Evolutionary conservation across 768 basidiomycete species (phyloP).

Genomic region (Kockovaella imperatae): DNA sequence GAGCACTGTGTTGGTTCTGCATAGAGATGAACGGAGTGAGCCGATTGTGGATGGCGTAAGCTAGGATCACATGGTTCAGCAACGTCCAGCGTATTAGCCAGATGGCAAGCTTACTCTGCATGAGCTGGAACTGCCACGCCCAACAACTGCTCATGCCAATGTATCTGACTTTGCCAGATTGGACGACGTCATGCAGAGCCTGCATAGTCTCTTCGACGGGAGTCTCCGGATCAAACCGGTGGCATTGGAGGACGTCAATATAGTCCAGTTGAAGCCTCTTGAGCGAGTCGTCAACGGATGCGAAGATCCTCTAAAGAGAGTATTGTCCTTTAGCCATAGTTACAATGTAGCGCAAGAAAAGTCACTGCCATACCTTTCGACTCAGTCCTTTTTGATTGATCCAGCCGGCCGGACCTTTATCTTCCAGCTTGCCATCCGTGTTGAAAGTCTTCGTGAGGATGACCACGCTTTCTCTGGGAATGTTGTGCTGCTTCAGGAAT

Average conservation of each 20-base stretch:
- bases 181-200: slow-evolving; percentile 61
- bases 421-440: slow-evolving; percentile 1
- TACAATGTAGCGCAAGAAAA: background rate
- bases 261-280: slow-evolving; percentile 67
- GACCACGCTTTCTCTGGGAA: slow-evolving; percentile 69
- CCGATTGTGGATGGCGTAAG: slow-evolving; percentile 57
- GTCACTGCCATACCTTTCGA: slow-evolving; percentile 1
- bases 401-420: no score
- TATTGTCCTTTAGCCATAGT: background rate
- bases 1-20: slow-evolving; percentile 60
- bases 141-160: slow-evolving; percentile 43
- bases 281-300: slow-evolving; percentile 52
- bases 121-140: slow-evolving; percentile 43
- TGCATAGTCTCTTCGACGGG: slow-evolving; percentile 59
- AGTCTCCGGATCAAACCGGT: slow-evolving; percentile 54
- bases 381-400: slow-evolving; percentile 8
- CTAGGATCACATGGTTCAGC: slow-evolving; percentile 23
- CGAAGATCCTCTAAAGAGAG: slow-evolving; percentile 56
- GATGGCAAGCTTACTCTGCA: slow-evolving; percentile 31
- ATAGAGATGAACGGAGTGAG: slow-evolving; percentile 61
- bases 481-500: slow-evolving; percentile 46
- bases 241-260: slow-evolving; percentile 65
- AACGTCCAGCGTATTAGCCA: background rate
- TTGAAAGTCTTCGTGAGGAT: slow-evolving; percentile 62
- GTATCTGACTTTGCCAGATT: slow-evolving; percentile 57